Conservation (phyloP, 441 rosid species). For the Flueggea neowawraea region DNA sequence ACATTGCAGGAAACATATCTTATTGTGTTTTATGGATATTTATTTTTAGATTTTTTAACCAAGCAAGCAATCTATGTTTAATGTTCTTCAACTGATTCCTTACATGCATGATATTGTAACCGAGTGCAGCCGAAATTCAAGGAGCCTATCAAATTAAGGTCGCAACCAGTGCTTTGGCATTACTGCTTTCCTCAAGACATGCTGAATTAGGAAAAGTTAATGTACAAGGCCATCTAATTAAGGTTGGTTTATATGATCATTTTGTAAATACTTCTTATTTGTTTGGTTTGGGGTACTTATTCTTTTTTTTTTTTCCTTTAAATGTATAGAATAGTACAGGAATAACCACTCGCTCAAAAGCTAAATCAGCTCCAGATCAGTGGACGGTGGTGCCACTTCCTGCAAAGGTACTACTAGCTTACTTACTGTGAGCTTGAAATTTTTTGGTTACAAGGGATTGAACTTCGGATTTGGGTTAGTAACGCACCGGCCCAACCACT, state of each 20-base stretch:
- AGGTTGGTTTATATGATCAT: constrained; percentile 41
- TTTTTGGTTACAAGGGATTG: not conserved
- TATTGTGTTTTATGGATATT: too few relatives aligned
- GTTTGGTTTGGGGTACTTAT: not conserved
- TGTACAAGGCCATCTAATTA: constrained; percentile 69
- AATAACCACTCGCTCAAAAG: constrained; percentile 91
- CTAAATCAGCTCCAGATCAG: constrained; percentile 76
- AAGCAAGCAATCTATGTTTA: too few relatives aligned
- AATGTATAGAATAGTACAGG: constrained; percentile 55
- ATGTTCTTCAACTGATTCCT: not conserved
- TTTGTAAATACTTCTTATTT: not conserved
- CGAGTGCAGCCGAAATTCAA: constrained; percentile 74
- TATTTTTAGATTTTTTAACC: too few relatives aligned
- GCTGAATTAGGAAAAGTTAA: constrained; percentile 64
- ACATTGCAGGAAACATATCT: too few relatives aligned
- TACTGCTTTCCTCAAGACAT: constrained; percentile 72
- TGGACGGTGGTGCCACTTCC: constrained; percentile 84
- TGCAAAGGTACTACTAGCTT: constrained; percentile 53
- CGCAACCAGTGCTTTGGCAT: constrained; percentile 77
- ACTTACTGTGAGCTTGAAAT: constrained; percentile 8
- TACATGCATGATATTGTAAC: not conserved
- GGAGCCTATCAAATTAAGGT: constrained; percentile 93
- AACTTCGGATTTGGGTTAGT: not conserved
- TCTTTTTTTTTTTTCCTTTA: constrained; percentile 4
- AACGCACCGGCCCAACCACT: too few relatives aligned